Evolutionary conservation across 2,329 filamentous ascomycete genomes (phyloP).

Genomic region (Metarhizium album): DNA sequence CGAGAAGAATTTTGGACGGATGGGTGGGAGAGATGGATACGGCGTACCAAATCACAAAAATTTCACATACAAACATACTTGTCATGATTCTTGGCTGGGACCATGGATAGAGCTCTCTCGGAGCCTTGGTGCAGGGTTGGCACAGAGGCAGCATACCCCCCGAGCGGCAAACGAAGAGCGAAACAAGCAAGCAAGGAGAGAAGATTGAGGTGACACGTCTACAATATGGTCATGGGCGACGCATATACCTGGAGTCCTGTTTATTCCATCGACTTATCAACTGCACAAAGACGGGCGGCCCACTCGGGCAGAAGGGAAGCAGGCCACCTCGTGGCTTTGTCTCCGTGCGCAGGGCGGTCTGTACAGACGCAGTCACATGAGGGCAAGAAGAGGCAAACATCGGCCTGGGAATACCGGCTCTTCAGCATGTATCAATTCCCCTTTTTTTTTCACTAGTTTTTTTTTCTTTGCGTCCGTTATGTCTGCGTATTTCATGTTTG

Average conservation of each 20-base stretch:
- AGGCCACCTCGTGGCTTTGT: background rate
- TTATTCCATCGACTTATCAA: background rate
- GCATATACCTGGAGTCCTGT: background rate
- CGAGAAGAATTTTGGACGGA: background rate
- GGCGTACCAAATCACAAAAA: background rate
- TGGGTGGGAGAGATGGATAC: background rate
- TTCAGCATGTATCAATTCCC: constrained; percentile 40
- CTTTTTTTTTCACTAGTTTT: constrained; percentile 23
- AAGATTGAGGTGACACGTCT: background rate
- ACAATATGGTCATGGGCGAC: background rate
- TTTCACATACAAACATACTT: background rate
- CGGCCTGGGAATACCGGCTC: constrained; percentile 18
- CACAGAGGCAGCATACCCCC: background rate
- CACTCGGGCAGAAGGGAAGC: background rate
- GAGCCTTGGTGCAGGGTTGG: background rate
- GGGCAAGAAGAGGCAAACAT: constrained; percentile 15
- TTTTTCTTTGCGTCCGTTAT: constrained; percentile 11
- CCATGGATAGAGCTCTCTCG: background rate
- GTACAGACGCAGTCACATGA: background rate
- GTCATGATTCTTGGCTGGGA: constrained; percentile 3
- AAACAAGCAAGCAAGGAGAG: background rate
- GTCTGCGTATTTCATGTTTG: constrained; percentile 5
- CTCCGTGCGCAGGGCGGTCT: background rate
- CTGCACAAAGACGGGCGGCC: background rate
- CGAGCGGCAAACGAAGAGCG: constrained; percentile 1